Evolutionary conservation across 1,139 yeast genomes (phyloP).

Genomic region (Scheffersomyces quercinus): DNA sequence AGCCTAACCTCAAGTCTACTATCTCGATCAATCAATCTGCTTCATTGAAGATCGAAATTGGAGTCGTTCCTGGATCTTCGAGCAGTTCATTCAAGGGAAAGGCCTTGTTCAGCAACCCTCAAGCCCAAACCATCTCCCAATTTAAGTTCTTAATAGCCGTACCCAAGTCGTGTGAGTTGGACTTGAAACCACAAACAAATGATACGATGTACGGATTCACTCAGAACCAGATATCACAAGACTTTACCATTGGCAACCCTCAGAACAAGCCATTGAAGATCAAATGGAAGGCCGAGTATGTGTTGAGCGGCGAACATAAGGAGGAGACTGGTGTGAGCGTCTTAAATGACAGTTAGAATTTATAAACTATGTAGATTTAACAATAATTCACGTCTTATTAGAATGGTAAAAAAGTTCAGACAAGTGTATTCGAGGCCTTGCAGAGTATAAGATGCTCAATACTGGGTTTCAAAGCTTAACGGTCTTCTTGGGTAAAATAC

Average conservation of each 20-base stretch:
- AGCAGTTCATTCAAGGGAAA: constrained; percentile 44
- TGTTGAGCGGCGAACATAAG: constrained; percentile 42
- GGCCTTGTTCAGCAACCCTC: constrained; percentile 45
- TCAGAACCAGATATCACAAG: constrained; percentile 60
- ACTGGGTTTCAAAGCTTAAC: no score
- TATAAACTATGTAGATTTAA: no score
- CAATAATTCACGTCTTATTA: no score
- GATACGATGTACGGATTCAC: constrained; percentile 52
- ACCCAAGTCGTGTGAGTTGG: constrained; percentile 68
- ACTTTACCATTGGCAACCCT: constrained; percentile 58
- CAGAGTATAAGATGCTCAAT: no score
- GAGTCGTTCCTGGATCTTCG: constrained; percentile 36
- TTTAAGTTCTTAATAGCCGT: constrained; percentile 79
- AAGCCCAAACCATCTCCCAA: constrained; percentile 30
- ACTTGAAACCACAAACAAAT: constrained; percentile 69
- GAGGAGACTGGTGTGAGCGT: constrained; percentile 61
- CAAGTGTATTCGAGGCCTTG: no score
- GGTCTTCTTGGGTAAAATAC: no score
- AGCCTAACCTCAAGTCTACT: constrained; percentile 11
- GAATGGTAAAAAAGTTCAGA: no score
- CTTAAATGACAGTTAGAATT: constrained; percentile 14
- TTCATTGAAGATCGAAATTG: constrained; percentile 55
- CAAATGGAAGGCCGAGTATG: constrained; percentile 77
- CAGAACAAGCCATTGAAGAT: constrained; percentile 57
- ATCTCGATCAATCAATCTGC: constrained; percentile 46